A percentile compares a stretch with the other conserved stretches of the same genome.
Evolutionary conservation across 2,329 filamentous ascomycete genomes (phyloP).

Genomic region (Ophioceras dolichostomum): DNA sequence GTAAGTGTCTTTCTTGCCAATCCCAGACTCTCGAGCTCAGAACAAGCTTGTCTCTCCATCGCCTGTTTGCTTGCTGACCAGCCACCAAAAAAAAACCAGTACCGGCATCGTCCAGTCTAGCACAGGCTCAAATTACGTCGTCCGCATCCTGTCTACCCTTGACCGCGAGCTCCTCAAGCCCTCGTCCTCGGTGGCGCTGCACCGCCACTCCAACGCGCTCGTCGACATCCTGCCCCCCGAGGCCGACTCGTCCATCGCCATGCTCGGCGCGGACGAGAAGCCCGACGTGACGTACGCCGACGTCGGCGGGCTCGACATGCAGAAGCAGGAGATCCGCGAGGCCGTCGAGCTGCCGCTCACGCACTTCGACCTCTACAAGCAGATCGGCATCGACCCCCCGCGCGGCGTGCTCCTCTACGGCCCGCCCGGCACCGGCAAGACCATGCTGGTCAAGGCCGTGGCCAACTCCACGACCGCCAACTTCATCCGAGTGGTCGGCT

Average conservation of each 20-base stretch:
- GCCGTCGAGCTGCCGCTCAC: slow-evolving; percentile 93
- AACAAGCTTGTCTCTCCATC: too few species aligned
- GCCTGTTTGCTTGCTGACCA: slow-evolving; percentile 4
- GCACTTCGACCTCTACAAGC: slow-evolving; percentile 97
- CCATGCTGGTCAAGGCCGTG: slow-evolving; percentile 95
- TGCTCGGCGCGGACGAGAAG: slow-evolving; percentile 94
- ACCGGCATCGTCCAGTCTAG: slow-evolving; percentile 98
- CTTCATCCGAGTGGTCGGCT: slow-evolving; percentile 96
- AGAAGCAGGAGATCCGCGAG: slow-evolving; percentile 98
- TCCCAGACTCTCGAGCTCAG: too few species aligned
- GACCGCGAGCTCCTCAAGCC: slow-evolving; percentile 97
- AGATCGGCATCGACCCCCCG: slow-evolving; percentile 97
- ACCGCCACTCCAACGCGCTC: slow-evolving; percentile 95
- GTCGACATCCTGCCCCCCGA: slow-evolving; percentile 98
- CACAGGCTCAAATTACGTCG: slow-evolving; percentile 97
- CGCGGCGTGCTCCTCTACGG: slow-evolving; percentile 94
- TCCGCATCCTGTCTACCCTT: slow-evolving; percentile 93
- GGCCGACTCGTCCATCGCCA: slow-evolving; percentile 96
- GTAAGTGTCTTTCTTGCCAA: slow-evolving; percentile 38
- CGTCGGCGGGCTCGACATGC: slow-evolving; percentile 96
- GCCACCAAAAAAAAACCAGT: slow-evolving; percentile 30
- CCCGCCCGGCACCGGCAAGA: slow-evolving; percentile 91
- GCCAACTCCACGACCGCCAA: slow-evolving; percentile 96
- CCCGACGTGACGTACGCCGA: slow-evolving; percentile 97
- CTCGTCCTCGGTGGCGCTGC: slow-evolving; percentile 91